Base-by-base conservation (phyloP, 1,284 basidiomycete species). In the Testicularia cyperi region DNA sequence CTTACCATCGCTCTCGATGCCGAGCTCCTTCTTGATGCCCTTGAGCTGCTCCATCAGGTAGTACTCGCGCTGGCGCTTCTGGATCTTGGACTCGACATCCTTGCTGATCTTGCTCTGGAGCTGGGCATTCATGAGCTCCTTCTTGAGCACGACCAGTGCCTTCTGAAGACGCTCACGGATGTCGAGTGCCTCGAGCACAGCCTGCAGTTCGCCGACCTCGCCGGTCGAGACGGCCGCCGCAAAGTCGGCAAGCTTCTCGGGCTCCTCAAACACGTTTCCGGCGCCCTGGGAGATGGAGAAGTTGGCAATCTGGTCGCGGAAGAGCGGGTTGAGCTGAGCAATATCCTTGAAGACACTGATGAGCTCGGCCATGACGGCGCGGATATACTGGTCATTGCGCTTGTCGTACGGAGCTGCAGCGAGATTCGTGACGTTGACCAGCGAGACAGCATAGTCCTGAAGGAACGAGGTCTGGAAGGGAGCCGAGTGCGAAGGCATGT, bases 321-420 rank as follows among this genome's bases (percentile, higher is more conserved):
- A 97, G 56, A 97, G 85, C 1, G 92, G 92, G 79, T 95, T 96
- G 41, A 97, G 83, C 76, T 94, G 90, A 0, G 94, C 92, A 60
- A 98, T 96, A 77, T 97, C 92, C 81, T 97, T 98, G 84, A 98
- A 97, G 24, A 96, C 91, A 35, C 88, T 88, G 60, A 98, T 90
- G 55, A 98, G 89, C 79, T 97, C 94, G 41, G 88, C 87, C 86
- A 92, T 94, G 80, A 96, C 88, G 3, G 94, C 94, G 24, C 91
- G 87, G 56, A 94, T 87, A 77, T 95, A 87, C 39, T 67, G 63
- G 40, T 65, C 66, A 38, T 94, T 88, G 40, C 67, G 68, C 78
- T 92, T 91, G 80, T 89, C 86, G 81, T 88, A 94, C 0, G 90
- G 85, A 55, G 87, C 48, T 33, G 84, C 9, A 86, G 87, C 28